phyloP scores from a whole-genome alignment of 371 early-diverging fungal genomes.

The Circinella minor region DNA sequence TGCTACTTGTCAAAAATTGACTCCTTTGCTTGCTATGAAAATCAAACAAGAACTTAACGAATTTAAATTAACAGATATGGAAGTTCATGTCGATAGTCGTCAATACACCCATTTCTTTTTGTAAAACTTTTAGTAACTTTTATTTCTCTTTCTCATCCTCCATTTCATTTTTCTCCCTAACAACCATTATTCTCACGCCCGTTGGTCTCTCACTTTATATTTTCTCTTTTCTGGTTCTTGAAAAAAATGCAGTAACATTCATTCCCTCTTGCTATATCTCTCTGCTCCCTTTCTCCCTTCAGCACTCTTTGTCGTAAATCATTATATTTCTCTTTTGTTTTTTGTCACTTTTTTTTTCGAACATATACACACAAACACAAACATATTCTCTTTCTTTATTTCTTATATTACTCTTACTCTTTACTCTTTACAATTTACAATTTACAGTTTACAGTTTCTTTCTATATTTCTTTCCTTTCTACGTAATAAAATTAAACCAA shows the following conservation, averaged over 20 bases:
- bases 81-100: slow-evolving; percentile 76
- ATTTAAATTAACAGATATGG: slow-evolving; percentile 78
- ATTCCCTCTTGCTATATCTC: no score
- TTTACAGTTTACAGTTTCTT: no score
- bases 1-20: slow-evolving; percentile 64
- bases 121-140: slow-evolving; percentile 9
- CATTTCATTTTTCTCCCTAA: not conserved
- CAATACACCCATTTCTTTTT: slow-evolving; percentile 43
- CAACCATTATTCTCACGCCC: not conserved
- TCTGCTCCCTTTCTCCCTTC: not conserved
- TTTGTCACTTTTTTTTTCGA: not conserved
- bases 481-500: not conserved
- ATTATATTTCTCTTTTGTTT: slow-evolving; percentile 9
- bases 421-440: no score
- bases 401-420: no score
- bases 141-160: slow-evolving; percentile 4
- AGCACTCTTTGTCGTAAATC: not conserved
- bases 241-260: no score
- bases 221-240: no score
- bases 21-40: slow-evolving; percentile 65
- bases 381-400: no score
- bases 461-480: no score
- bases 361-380: no score
- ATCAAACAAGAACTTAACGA: slow-evolving; percentile 81
- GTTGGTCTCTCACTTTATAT: slow-evolving; percentile 4